A percentile compares a stretch with the other conserved stretches of the same genome.
Evolutionary conservation across 148 eudicot genomes (phyloP).

Genomic region (Spergularia marina): DNA sequence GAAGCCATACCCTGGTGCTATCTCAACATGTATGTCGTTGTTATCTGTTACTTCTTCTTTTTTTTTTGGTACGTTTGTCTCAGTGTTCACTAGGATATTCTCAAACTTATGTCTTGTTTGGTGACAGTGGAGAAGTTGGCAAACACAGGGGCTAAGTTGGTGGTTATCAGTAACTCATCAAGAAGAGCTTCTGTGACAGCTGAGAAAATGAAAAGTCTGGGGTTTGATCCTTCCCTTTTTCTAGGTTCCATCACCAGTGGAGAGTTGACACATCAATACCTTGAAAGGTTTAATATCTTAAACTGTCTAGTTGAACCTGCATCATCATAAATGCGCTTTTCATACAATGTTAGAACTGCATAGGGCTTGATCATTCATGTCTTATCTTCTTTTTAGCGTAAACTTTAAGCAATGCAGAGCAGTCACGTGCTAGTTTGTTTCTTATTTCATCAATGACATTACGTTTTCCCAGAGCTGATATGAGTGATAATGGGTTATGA

Average conservation of each 20-base stretch:
- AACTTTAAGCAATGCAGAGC: background rate
- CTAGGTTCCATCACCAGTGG: conserved; percentile 88
- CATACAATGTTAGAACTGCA: background rate
- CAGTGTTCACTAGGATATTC: background rate
- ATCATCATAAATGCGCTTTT: background rate
- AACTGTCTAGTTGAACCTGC: background rate
- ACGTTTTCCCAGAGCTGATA: background rate
- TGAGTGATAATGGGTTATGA: background rate
- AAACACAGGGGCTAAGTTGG: conserved; percentile 77
- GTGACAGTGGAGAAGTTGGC: conserved; percentile 82
- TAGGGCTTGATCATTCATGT: background rate
- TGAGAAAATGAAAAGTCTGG: conserved; percentile 74
- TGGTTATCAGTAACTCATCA: conserved; percentile 90
- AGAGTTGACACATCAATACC: conserved; percentile 79
- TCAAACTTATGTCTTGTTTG: conserved; percentile 8
- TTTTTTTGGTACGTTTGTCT: conserved; percentile 29
- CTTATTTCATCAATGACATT: background rate
- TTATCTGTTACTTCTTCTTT: conserved; percentile 30
- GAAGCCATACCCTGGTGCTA: conserved; percentile 89
- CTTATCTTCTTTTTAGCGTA: background rate
- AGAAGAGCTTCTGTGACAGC: conserved; percentile 80
- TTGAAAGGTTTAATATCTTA: conserved; percentile 48
- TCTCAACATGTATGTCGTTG: conserved; percentile 71
- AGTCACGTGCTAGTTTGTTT: background rate
- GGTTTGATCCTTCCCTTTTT: conserved; percentile 88